These are phyloP conservation scores for Ensete ventricosum DNA, from an alignment of 176 grass and related monocot species.

Conservation along the genomic window DNA sequence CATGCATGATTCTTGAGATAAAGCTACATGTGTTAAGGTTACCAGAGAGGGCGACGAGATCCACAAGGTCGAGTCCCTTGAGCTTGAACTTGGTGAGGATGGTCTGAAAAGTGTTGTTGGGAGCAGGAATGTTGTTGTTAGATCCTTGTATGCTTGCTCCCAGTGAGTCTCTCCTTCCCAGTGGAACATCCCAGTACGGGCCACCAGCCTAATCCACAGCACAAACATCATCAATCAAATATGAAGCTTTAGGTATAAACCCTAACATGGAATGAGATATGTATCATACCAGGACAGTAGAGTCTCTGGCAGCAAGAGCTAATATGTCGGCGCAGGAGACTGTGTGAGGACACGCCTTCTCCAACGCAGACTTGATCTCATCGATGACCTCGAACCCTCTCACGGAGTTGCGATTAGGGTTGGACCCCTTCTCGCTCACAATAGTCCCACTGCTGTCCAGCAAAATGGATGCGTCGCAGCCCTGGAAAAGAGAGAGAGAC, in stretches of 20 bases:
- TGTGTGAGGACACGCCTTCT: slow-evolving; percentile 53
- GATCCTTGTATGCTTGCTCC: slow-evolving; percentile 57
- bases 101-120: slow-evolving; percentile 55
- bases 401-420: slow-evolving; percentile 63
- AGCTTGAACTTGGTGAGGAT: slow-evolving; percentile 64
- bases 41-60: slow-evolving; percentile 64
- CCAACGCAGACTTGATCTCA: slow-evolving; percentile 69
- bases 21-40: background rate
- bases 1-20: background rate
- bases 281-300: slow-evolving; percentile 45
- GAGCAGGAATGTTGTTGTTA: slow-evolving; percentile 71
- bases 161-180: slow-evolving; percentile 53
- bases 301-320: slow-evolving; percentile 43
- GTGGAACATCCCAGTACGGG: slow-evolving; percentile 49
- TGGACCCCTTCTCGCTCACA: slow-evolving; percentile 67
- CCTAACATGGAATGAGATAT: background rate
- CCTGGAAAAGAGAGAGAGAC: slow-evolving; percentile 24
- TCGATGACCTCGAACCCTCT: slow-evolving; percentile 79
- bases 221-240: too few relatives aligned
- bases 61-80: slow-evolving; percentile 52
- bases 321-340: slow-evolving; percentile 43
- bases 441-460: slow-evolving; percentile 57
- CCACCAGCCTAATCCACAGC: slow-evolving; percentile 31
- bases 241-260: too few relatives aligned
- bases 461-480: slow-evolving; percentile 77